These are phyloP conservation scores for Kuraishia cidri DNA, from an alignment of 805 yeast species.

Conservation along the genomic window DNA sequence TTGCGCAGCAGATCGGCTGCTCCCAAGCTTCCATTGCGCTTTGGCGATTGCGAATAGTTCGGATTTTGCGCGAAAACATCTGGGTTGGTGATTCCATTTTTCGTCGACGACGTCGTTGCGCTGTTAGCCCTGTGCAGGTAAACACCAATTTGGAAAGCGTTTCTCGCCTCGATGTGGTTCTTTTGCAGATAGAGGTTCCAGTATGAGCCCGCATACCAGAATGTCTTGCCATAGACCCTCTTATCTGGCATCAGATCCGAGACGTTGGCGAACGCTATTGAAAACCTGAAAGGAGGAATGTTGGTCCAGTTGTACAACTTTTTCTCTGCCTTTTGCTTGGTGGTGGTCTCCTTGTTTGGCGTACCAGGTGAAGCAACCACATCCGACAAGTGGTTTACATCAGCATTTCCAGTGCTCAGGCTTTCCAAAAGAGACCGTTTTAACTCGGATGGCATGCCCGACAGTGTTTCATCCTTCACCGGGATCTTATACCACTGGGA, in stretches of 20 bases:
- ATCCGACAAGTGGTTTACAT: background rate
- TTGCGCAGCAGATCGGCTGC: background rate
- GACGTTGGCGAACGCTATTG: slow-evolving; percentile 40
- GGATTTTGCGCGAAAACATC: slow-evolving; percentile 21
- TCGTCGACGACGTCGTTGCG: slow-evolving; percentile 22
- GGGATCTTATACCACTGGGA: slow-evolving; percentile 31
- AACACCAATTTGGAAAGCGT: slow-evolving; percentile 44
- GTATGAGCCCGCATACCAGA: slow-evolving; percentile 56
- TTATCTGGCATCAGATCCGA: slow-evolving; percentile 32
- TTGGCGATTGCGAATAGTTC: slow-evolving; percentile 11
- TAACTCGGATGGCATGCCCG: slow-evolving; percentile 31
- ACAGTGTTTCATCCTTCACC: slow-evolving; percentile 34
- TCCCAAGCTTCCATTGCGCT: background rate
- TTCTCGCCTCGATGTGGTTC: slow-evolving; percentile 24
- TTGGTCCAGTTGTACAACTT: slow-evolving; percentile 24
- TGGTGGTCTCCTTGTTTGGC: slow-evolving; percentile 2
- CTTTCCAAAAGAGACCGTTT: slow-evolving; percentile 17
- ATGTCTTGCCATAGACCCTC: slow-evolving; percentile 39
- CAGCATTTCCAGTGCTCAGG: background rate
- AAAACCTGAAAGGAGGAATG: slow-evolving; percentile 46
- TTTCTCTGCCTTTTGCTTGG: background rate
- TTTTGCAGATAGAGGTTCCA: slow-evolving; percentile 51
- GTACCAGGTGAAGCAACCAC: background rate
- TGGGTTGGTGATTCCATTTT: slow-evolving; percentile 28
- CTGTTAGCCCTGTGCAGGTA: slow-evolving; percentile 41